These are phyloP conservation scores for Carex myosuroides DNA, from an alignment of 176 grass and related monocot genomes.

Conservation along the genomic window DNA sequence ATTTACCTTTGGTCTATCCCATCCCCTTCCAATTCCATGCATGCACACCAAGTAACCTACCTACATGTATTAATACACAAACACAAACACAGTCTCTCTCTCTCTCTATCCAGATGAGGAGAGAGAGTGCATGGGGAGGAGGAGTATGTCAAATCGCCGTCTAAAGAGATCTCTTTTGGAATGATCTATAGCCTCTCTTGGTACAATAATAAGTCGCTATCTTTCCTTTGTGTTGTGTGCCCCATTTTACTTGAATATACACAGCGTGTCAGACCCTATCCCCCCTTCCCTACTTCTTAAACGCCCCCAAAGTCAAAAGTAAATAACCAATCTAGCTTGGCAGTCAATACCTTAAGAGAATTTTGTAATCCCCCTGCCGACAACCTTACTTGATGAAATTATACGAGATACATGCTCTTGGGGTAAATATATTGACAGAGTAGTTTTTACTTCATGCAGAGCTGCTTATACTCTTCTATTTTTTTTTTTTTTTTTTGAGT, in stretches of 20 bases:
- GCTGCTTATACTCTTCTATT: no score
- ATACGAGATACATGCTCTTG: neutral
- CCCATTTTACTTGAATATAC: neutral
- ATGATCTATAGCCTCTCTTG: slow-evolving; percentile 1
- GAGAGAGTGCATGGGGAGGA: neutral
- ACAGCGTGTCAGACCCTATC: neutral
- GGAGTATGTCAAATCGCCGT: slow-evolving; percentile 9
- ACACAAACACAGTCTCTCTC: neutral
- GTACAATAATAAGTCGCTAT: slow-evolving; percentile 1
- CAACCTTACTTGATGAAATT: neutral
- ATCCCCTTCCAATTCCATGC: neutral
- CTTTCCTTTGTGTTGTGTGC: slow-evolving; percentile 11
- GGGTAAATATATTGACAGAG: neutral
- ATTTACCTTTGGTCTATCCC: neutral
- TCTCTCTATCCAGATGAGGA: neutral
- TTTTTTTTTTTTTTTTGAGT: no score
- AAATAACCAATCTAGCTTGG: neutral
- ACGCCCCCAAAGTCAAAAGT: neutral
- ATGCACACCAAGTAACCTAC: neutral
- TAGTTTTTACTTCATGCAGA: no score
- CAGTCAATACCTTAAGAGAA: neutral
- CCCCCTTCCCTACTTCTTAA: no score
- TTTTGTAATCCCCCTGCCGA: neutral
- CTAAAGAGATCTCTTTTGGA: slow-evolving; percentile 10
- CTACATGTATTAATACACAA: neutral